Evolutionary conservation across 1,139 yeast species (phyloP).

Genomic region (Fermentozyma sake): DNA sequence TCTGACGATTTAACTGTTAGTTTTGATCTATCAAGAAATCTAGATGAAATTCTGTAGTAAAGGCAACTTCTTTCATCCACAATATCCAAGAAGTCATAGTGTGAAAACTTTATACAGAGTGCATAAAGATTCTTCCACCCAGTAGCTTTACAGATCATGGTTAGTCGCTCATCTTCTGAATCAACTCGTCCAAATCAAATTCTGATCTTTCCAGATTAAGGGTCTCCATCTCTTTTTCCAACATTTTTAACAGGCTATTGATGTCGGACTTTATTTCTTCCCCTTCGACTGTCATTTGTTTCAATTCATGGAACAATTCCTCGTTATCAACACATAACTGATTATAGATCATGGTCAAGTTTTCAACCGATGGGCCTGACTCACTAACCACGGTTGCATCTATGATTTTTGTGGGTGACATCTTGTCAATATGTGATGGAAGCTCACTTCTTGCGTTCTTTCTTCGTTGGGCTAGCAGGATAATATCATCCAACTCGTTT

Average conservation of each 20-base stretch:
- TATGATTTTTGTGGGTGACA: conserved; percentile 31
- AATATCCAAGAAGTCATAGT: too few species aligned
- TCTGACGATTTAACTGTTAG: too few species aligned
- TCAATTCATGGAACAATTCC: conserved; percentile 24
- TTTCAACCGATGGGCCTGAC: conserved; percentile 22
- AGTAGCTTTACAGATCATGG: too few species aligned
- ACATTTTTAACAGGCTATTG: conserved; percentile 16
- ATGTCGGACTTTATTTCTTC: conserved; percentile 20
- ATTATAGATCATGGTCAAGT: conserved; percentile 32
- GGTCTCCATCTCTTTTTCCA: conserved; percentile 28
- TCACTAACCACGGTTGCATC: conserved; percentile 26
- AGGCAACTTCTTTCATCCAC: too few species aligned
- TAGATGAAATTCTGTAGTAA: too few species aligned
- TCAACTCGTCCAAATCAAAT: conserved; percentile 20
- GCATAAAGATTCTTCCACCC: too few species aligned
- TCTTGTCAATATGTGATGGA: conserved; percentile 28
- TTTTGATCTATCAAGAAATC: too few species aligned
- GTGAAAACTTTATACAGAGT: too few species aligned
- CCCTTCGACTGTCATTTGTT: conserved; percentile 19
- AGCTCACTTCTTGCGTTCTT: conserved; percentile 13
- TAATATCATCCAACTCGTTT: conserved; percentile 61
- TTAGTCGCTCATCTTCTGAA: too few species aligned
- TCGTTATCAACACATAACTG: conserved; percentile 34
- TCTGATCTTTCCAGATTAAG: conserved; percentile 19
- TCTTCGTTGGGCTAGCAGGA: conserved; percentile 46